Evolutionary conservation across 495 filamentous ascomycete species (phyloP).

Genomic region (Halenospora varia): DNA sequence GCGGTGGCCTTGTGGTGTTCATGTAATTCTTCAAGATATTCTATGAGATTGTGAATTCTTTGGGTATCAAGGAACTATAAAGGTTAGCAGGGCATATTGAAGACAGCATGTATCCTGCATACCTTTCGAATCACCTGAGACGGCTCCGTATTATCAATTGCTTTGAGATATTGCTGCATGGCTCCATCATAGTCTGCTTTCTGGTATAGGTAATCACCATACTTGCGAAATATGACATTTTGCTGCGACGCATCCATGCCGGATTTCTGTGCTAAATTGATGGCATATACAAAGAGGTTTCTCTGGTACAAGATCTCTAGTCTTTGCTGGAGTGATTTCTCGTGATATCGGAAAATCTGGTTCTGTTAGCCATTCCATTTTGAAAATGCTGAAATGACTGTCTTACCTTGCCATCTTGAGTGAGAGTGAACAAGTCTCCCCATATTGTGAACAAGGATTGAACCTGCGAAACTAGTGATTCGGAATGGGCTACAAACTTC

Average conservation of each 20-base stretch:
- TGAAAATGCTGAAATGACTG: not conserved
- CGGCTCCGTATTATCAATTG: conserved; percentile 91
- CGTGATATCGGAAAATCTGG: conserved; percentile 84
- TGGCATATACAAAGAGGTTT: conserved; percentile 87
- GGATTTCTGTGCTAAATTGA: conserved; percentile 87
- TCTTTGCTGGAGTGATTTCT: conserved; percentile 85
- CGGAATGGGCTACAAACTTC: conserved; percentile 86
- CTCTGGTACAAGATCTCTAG: conserved; percentile 92
- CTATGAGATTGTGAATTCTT: conserved; percentile 93
- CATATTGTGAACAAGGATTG: conserved; percentile 80
- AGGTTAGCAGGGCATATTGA: not conserved
- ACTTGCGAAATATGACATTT: conserved; percentile 87
- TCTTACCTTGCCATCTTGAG: conserved; percentile 81
- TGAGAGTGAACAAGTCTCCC: conserved; percentile 86
- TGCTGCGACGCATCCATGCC: conserved; percentile 74
- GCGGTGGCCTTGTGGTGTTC: conserved; percentile 89
- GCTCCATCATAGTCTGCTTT: conserved; percentile 93
- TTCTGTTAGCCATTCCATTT: not conserved
- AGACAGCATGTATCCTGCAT: conserved; percentile 4
- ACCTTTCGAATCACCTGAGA: conserved; percentile 93
- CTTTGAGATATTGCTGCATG: conserved; percentile 96
- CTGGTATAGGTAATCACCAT: conserved; percentile 94
- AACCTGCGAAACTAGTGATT: conserved; percentile 73
- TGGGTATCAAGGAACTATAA: conserved; percentile 85
- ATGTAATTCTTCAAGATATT: conserved; percentile 95